Percentiles rank a stretch among this genome's conserved stretches.
Evolutionary conservation across 345 rosid species (phyloP).

Genomic region (Dimocarpus longan): DNA sequence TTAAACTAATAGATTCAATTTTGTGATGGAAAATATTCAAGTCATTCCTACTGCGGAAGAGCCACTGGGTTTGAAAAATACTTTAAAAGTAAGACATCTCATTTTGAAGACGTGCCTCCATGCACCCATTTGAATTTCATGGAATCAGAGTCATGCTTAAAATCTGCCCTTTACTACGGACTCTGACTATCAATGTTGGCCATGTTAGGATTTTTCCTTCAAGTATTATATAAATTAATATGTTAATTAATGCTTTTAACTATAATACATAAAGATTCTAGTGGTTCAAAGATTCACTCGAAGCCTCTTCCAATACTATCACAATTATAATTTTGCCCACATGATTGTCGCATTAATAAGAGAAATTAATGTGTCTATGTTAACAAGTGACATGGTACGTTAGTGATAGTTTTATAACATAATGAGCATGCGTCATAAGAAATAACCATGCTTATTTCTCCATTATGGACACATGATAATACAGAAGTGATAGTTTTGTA

Average conservation of each 20-base stretch:
- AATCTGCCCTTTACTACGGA: conserved; percentile 33
- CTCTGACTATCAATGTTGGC: conserved; percentile 36
- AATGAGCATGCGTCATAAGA: too few relatives aligned
- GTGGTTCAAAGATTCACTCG: not conserved
- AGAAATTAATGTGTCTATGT: too few relatives aligned
- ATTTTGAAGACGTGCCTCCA: conserved; percentile 29
- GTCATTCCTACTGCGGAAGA: conserved; percentile 21
- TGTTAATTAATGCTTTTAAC: not conserved
- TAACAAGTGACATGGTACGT: too few relatives aligned
- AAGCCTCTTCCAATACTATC: not conserved
- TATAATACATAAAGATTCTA: not conserved
- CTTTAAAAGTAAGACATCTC: conserved; percentile 33
- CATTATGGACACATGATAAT: too few relatives aligned
- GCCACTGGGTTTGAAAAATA: conserved; percentile 16
- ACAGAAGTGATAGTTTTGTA: too few relatives aligned
- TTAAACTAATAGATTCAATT: not conserved
- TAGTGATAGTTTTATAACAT: too few relatives aligned
- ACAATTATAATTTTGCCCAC: not conserved
- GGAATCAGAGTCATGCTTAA: conserved; percentile 44
- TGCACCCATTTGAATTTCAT: conserved; percentile 33
- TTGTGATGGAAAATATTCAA: conserved; percentile 21
- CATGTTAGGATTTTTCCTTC: conserved; percentile 30
- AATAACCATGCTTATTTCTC: too few relatives aligned
- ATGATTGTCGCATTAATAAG: too few relatives aligned
- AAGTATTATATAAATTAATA: conserved; percentile 8